Evolutionary conservation across 495 filamentous ascomycete species (phyloP).

Genomic region (Penicillium pulvis): DNA sequence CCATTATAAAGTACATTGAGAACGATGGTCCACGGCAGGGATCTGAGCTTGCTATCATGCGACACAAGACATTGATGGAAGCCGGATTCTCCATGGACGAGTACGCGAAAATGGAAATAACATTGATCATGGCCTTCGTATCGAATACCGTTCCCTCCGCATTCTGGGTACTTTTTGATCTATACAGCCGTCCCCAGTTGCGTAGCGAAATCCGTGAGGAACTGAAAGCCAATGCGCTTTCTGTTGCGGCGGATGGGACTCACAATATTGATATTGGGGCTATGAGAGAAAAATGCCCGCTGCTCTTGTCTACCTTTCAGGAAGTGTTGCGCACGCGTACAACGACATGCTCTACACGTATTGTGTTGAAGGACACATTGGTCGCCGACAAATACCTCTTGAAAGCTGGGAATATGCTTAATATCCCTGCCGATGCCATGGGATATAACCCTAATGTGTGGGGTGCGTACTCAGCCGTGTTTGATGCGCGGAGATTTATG

Average conservation of each 20-base stretch:
- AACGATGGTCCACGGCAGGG: conserved; percentile 31
- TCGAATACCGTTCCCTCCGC: conserved; percentile 48
- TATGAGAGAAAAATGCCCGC: conserved; percentile 39
- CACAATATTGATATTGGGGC: conserved; percentile 36
- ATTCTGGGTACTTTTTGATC: conserved; percentile 49
- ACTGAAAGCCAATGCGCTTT: conserved; percentile 24
- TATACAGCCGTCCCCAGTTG: conserved; percentile 40
- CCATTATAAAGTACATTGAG: conserved; percentile 46
- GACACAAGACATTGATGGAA: conserved; percentile 34
- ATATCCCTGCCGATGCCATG: conserved; percentile 29
- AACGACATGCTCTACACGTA: conserved; percentile 24
- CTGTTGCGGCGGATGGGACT: conserved; percentile 9
- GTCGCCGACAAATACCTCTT: conserved; percentile 34
- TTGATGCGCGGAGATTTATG: conserved; percentile 37
- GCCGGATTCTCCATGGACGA: conserved; percentile 39
- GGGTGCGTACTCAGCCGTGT: conserved; percentile 28
- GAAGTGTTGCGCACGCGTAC: conserved; percentile 37
- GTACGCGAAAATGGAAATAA: conserved; percentile 44
- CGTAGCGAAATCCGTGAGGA: conserved; percentile 41
- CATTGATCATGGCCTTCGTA: conserved; percentile 39
- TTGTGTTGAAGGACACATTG: conserved; percentile 33
- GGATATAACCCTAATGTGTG: conserved; percentile 25
- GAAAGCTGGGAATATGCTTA: conserved; percentile 27
- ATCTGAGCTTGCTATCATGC: conserved; percentile 33
- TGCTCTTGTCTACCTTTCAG: conserved; percentile 42